Evolutionary conservation across 306 rosid genomes (phyloP), one percentile per base, ranked within the genome.

Genomic region (Inga oerstediana): DNA sequence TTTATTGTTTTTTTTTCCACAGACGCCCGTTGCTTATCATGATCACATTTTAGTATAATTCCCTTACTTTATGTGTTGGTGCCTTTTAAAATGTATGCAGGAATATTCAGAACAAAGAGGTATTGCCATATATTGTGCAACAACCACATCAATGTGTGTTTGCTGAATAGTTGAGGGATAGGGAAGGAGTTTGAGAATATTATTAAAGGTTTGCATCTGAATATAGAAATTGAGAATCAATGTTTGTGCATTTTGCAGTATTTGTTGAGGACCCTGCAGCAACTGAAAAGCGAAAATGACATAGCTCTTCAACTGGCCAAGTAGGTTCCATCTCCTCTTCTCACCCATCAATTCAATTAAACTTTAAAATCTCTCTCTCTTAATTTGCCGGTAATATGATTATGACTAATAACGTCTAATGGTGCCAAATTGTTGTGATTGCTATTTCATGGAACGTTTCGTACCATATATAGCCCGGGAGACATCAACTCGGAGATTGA

Each of bases 401-500:
- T 30, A 48, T 46, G 13, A 24, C 15, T 8, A 7, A 43, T 61
- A 7, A 59, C 69, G 10, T 71, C 56, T 70, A 44, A 43, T 67
- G 19, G 30, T 69, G 37, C 56, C 77, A 81, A 81, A 43, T 32
- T 3, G 74, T 51, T 15, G 12, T 85, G 0, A n/a, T 7, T 24
- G 56, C 3, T 20, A 59, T 80, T 87, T 74, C 39, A 45, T 74
- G 39, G 34, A 14, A 32, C 64, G 41, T 66, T 79, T 82, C 67
- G 43, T 39, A 65, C 83, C 56, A 52, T 5, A 13, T 51, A 51
- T 41, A 88, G 90, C 77, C 87, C 90, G 74, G 90, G 88, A 80
- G 90, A 80, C 80, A 88, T 88, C 58, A 88, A 88, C 81, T 85
- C 88, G 0, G 90, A 88, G 69, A 88, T 88, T 82, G 90, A 88